Percentiles rank a stretch among this genome's conserved stretches.
These are phyloP conservation scores for Bidens hawaiensis DNA, from an alignment of 140 eudicot species.

Conservation along the genomic window DNA sequence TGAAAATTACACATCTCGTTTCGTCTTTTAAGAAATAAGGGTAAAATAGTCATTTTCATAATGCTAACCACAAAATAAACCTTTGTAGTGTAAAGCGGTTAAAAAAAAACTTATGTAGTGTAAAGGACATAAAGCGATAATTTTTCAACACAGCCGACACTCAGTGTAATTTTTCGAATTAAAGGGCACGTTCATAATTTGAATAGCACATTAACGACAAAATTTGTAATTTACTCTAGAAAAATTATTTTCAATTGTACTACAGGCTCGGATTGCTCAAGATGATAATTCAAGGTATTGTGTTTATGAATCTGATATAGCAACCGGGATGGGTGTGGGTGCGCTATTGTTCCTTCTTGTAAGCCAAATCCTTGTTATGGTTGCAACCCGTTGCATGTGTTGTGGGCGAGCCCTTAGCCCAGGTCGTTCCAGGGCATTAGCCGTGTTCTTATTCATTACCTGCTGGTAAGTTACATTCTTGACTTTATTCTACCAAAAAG, in stretches of 20 bases:
- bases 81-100: too few species aligned
- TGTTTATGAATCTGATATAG: slow-evolving; percentile 65
- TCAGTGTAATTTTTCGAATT: too few species aligned
- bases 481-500: background rate
- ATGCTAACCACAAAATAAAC: too few species aligned
- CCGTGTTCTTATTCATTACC: slow-evolving; percentile 70
- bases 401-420: slow-evolving; percentile 85
- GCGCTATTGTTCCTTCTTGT: slow-evolving; percentile 60
- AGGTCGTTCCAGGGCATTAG: slow-evolving; percentile 68
- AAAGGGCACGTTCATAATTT: too few species aligned
- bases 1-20: too few species aligned
- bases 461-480: slow-evolving; percentile 65
- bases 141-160: too few species aligned
- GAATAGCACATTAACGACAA: too few species aligned
- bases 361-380: slow-evolving; percentile 77
- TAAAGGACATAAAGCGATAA: too few species aligned
- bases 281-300: slow-evolving; percentile 52
- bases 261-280: slow-evolving; percentile 49
- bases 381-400: slow-evolving; percentile 79
- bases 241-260: slow-evolving; percentile 1
- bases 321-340: slow-evolving; percentile 85
- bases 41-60: too few species aligned
- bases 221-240: too few species aligned
- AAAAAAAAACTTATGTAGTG: too few species aligned
- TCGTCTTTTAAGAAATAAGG: too few species aligned